Percentiles rank a stretch among this genome's conserved stretches.
These are phyloP conservation scores for Phytophthora idaei DNA, from an alignment of 352 stramenopile genomes.

Conservation along the genomic window DNA sequence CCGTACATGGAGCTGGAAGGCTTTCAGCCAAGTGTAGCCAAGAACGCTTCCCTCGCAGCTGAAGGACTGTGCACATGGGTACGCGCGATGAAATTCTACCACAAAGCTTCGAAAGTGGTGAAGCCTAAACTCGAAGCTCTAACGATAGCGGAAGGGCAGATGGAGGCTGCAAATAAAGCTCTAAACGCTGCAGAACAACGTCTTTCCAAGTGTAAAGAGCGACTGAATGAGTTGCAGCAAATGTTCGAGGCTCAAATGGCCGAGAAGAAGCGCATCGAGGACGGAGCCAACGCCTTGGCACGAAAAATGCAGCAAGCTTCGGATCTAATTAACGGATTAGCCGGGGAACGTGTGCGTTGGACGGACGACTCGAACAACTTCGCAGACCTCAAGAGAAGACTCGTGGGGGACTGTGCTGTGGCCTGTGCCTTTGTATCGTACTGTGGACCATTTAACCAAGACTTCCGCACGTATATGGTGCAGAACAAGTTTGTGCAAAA, in stretches of 20 bases:
- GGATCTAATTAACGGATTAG: slow-evolving; percentile 96
- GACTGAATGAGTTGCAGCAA: slow-evolving; percentile 93
- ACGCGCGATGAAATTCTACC: slow-evolving; percentile 98
- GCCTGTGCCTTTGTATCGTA: slow-evolving; percentile 98
- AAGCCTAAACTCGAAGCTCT: slow-evolving; percentile 99
- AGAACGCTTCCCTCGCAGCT: slow-evolving; percentile 96
- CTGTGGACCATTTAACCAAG: slow-evolving; percentile 98
- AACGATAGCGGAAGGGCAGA: slow-evolving; percentile 95
- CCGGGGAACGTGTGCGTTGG: slow-evolving; percentile 96
- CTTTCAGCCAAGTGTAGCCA: slow-evolving; percentile 95
- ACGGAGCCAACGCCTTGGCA: slow-evolving; percentile 94
- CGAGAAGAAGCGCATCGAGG: slow-evolving; percentile 97
- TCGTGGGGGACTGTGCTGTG: slow-evolving; percentile 97
- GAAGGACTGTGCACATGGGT: slow-evolving; percentile 98
- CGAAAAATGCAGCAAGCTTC: slow-evolving; percentile 98
- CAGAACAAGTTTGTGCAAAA: slow-evolving; percentile 96
- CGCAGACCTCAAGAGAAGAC: slow-evolving; percentile 94
- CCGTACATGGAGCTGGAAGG: slow-evolving; percentile 98
- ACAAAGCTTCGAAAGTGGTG: slow-evolving; percentile 98
- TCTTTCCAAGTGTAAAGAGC: slow-evolving; percentile 94
- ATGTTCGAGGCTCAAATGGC: slow-evolving; percentile 98
- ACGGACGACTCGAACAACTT: slow-evolving; percentile 99
- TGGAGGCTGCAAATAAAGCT: slow-evolving; percentile 97
- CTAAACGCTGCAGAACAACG: slow-evolving; percentile 92
- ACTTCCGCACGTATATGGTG: slow-evolving; percentile 97